Evolutionary conservation across 169 alveolate species (phyloP).

Genomic region (Cryptosporidium baileyi): DNA sequence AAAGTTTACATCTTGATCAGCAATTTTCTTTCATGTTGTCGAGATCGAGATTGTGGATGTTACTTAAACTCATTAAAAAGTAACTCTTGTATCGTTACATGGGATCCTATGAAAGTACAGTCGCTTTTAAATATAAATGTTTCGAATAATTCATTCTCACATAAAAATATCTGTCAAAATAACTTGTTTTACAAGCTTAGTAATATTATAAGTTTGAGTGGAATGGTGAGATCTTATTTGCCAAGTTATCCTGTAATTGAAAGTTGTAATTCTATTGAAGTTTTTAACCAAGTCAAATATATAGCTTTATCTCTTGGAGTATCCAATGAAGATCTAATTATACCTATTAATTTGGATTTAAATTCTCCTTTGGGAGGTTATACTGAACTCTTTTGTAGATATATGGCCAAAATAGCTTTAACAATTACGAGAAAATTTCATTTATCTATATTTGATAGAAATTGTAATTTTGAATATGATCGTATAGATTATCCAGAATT

Average conservation of each 20-base stretch:
- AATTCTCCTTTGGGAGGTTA: background rate
- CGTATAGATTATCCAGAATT: background rate
- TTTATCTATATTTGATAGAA: background rate
- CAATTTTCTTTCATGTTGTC: slow-evolving; percentile 42
- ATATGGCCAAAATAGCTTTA: slow-evolving; percentile 11
- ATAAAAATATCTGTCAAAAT: slow-evolving; percentile 13
- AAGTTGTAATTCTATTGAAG: slow-evolving; percentile 4
- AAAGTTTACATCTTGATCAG: background rate
- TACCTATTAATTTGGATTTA: background rate
- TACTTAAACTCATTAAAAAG: background rate
- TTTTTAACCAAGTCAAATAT: background rate
- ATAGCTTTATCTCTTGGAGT: background rate
- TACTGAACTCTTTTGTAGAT: background rate
- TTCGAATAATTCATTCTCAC: background rate
- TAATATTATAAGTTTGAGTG: background rate
- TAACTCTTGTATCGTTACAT: slow-evolving; percentile 6
- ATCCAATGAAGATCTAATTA: background rate
- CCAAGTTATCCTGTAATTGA: slow-evolving; percentile 5
- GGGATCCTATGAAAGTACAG: slow-evolving; percentile 21
- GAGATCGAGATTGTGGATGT: slow-evolving; percentile 5
- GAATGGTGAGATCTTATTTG: background rate
- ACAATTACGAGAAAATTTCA: background rate
- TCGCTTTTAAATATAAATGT: background rate
- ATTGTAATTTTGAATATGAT: background rate
- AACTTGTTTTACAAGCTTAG: background rate